Evolutionary conservation across 2,329 filamentous ascomycete genomes (phyloP).

Genomic region (Colletotrichum brevisporum): DNA sequence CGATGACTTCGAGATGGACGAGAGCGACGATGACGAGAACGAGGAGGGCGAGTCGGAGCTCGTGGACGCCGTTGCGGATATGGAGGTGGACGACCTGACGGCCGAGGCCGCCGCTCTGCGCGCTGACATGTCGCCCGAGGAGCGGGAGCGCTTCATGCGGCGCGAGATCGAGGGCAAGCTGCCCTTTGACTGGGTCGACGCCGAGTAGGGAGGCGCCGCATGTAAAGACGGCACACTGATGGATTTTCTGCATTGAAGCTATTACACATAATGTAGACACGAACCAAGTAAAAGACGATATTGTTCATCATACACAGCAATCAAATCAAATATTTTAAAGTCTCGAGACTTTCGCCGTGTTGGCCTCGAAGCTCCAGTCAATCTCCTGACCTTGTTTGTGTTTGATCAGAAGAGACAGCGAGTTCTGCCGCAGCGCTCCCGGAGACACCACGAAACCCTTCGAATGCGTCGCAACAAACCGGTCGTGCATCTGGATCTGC

Average conservation of each 20-base stretch:
- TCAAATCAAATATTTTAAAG: too few species aligned
- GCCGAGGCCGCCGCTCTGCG: constrained; percentile 30
- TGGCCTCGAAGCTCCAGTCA: not conserved
- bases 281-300: too few species aligned
- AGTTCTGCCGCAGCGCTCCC: not conserved
- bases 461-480: not conserved
- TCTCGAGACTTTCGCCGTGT: too few species aligned
- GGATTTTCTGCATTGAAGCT: too few species aligned
- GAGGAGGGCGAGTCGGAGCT: constrained; percentile 6
- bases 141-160: constrained; percentile 22
- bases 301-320: too few species aligned
- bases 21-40: too few species aligned
- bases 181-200: constrained; percentile 32
- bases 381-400: not conserved
- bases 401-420: not conserved
- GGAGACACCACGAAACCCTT: not conserved
- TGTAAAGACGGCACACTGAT: not conserved
- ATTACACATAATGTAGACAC: too few species aligned
- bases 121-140: constrained; percentile 33
- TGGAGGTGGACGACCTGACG: constrained; percentile 34
- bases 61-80: constrained; percentile 32
- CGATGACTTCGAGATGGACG: constrained; percentile 23
- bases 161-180: not conserved
- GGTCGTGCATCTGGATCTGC: not conserved
- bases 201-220: not conserved